phyloP scores from a whole-genome alignment of 208 protist species.

The Novymonas esmeraldas region DNA sequence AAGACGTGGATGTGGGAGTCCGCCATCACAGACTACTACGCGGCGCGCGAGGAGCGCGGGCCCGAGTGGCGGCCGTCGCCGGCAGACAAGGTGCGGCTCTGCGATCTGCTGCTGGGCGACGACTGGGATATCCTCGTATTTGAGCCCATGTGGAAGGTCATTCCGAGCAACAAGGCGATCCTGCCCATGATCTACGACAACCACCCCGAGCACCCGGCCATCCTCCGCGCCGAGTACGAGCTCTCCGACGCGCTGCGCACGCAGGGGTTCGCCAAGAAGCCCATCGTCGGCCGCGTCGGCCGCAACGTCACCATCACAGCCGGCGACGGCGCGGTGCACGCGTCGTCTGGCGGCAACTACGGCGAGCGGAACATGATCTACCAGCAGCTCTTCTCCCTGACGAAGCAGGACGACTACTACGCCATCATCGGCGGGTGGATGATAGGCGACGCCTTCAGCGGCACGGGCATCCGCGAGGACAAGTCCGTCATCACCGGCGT shows the following conservation, averaged over 20 bases:
- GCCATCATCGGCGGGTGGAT: constrained; percentile 91
- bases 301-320: constrained; percentile 84
- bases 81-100: constrained; percentile 80
- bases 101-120: constrained; percentile 78
- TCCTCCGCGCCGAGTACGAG: constrained; percentile 70
- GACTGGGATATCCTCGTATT: constrained; percentile 80
- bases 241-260: constrained; percentile 65
- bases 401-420: constrained; percentile 82
- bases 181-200: constrained; percentile 85
- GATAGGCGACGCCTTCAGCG: constrained; percentile 80
- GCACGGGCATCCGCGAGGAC: constrained; percentile 87
- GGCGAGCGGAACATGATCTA: constrained; percentile 86
- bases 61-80: constrained; percentile 64
- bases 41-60: constrained; percentile 64
- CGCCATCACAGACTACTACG: constrained; percentile 76
- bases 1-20: constrained; percentile 94
- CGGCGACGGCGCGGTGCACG: constrained; percentile 50
- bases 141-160: constrained; percentile 93
- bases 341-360: constrained; percentile 77
- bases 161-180: constrained; percentile 93
- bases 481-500: constrained; percentile 83
- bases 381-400: constrained; percentile 80
- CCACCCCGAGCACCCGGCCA: constrained; percentile 79
- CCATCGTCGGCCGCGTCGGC: constrained; percentile 88
- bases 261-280: constrained; percentile 81